Evolutionary conservation across 805 yeast genomes (phyloP), one percentile per base, ranked within the genome.

Genomic region (Saturnispora serradocipensis): DNA sequence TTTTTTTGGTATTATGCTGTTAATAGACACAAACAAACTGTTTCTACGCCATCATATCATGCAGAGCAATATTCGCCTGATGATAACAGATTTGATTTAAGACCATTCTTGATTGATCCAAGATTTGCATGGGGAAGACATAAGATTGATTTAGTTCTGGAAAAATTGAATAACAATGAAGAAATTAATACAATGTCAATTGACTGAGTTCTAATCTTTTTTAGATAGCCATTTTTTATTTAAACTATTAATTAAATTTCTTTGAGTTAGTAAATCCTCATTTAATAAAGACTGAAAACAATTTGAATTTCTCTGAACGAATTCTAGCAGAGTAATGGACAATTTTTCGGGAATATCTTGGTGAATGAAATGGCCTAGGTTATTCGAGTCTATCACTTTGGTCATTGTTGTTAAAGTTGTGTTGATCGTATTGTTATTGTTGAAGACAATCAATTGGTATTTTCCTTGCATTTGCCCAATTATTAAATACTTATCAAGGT

Each of bases 61-160:
- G 99, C 99, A 0, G 99, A 93, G 66, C 95, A 88, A 62, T 93
- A 93, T 64, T 90, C 98, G 2, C 97, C 99, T 1, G 99, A 93
- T 67, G 99, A 93, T 67, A 93, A 93, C 66, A 76, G 99, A 61
- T 93, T 86, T 67, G 99, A 93, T 66, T 72, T 95, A 62, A 76
- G 99, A 59, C 99, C 99, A n/a, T 89, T 93, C 67, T 73, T 95
- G 65, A 88, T 93, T 53, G 81, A 87, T 59, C 97, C 98, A 28
- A 72, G 87, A 56, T 93, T 88, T 67, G 77, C 88, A 1, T 87
- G 91, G 85, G 96, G 97, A 2, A 80, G 88, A 59, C 82, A 80
- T 65, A 89, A 88, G 69, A 93, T 93, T 48, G 97, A 89, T 60
- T 79, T 77, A 51, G 80, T 85, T 36, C 91, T 89, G 25, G 76